phyloP scores from a whole-genome alignment of 2,329 filamentous ascomycete species.

The Triangularia setosa region DNA sequence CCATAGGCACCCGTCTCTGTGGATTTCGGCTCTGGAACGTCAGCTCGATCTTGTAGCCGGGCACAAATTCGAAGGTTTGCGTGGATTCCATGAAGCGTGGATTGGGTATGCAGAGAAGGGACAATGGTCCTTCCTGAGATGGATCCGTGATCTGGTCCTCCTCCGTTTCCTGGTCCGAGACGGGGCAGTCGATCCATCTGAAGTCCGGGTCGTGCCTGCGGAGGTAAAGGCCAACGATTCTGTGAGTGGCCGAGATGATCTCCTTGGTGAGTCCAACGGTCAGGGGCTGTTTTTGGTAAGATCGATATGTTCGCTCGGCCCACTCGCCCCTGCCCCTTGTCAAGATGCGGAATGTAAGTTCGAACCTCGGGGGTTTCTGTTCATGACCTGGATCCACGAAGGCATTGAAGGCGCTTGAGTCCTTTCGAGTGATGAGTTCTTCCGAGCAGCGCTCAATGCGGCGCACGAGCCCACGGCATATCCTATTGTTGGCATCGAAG shows the following conservation, averaged over 20 bases:
- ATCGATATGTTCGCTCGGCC: constrained; percentile 44
- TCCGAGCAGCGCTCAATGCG: constrained; percentile 49
- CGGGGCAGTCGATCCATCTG: constrained; percentile 42
- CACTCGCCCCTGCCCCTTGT: constrained; percentile 39
- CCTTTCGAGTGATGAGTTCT: constrained; percentile 52
- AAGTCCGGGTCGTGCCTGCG: constrained; percentile 48
- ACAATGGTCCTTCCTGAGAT: constrained; percentile 39
- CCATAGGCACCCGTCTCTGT: constrained; percentile 32
- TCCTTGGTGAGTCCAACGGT: constrained; percentile 43
- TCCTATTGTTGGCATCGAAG: constrained; percentile 42
- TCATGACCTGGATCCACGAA: constrained; percentile 26
- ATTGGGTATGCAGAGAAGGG: constrained; percentile 45
- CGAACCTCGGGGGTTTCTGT: constrained; percentile 45
- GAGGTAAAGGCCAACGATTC: constrained; percentile 49
- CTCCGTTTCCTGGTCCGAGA: constrained; percentile 36
- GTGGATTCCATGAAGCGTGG: constrained; percentile 42
- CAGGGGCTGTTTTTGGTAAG: constrained; percentile 47
- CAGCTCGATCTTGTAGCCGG: constrained; percentile 48
- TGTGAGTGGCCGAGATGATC: constrained; percentile 45
- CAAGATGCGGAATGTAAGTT: constrained; percentile 45
- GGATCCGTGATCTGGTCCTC: constrained; percentile 40
- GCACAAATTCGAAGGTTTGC: constrained; percentile 43
- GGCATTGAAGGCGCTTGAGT: constrained; percentile 43
- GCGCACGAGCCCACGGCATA: constrained; percentile 47
- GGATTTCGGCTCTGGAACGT: constrained; percentile 41